Evolutionary conservation across 2,329 filamentous ascomycete species (phyloP), one percentile per base, ranked within the genome.

Genomic region (Ophiostoma montium): DNA sequence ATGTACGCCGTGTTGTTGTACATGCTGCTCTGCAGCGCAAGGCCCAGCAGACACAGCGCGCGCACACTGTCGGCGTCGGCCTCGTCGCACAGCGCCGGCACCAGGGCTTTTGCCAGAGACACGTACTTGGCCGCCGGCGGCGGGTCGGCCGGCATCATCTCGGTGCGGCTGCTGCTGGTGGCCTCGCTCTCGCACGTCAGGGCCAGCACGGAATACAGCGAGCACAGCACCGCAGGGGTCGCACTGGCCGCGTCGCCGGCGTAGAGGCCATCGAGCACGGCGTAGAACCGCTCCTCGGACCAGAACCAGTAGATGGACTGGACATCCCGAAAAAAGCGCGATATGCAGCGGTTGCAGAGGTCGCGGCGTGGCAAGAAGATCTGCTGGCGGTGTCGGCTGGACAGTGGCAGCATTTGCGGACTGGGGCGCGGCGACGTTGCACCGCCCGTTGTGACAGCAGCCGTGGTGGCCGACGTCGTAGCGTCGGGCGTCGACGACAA

Each of bases 231-330:
- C 2, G 57, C 52, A 2, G 58, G 51, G 7, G 57, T 56, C 1
- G 58, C 59, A 18, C 54, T 55, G 3, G 51, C 39, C 1, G 54
- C 49, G 41, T 60, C 58, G 16, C 59, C 55, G 10, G 56, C 52
- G 43, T 60, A 60, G 12, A 60, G 53, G 5, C 57, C 51, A 36
- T 60, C 56, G 3, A 60, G 56, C 12, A 53, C 45, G 15, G 53
- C 52, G n/a, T 57, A 56, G 45, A 60, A 58, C 16, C 53, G 54
- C 48, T 60, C 59, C 27, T 55, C 54, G 1, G 57, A 57, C 51
- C 58, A 56, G 45, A 60, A 56, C 59, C 59, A 60, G 45, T 60
- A 60, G 35, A 60, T 48, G 9, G 56, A 56, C 50, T 60, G 58
- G 27, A 60, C 54, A 32, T 60, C 59, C 35, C 52, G 47, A 48